Conservation (phyloP, 2,329 filamentous ascomycete genomes). For the Fonsecaea multimorphosa region DNA sequence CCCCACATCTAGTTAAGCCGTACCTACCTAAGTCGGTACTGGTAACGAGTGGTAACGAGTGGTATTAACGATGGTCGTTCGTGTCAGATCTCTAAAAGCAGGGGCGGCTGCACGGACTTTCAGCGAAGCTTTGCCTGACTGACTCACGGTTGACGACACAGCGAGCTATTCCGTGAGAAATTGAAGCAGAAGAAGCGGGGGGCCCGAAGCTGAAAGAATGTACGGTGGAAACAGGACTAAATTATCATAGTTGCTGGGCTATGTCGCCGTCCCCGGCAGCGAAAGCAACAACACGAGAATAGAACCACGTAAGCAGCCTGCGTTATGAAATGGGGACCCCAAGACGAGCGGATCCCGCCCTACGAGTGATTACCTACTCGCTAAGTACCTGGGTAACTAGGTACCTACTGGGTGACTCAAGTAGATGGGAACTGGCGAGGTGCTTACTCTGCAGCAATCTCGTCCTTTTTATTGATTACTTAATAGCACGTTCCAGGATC, state of each 20-base stretch:
- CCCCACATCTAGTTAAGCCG: neutral
- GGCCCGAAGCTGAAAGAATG: neutral
- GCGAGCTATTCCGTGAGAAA: neutral
- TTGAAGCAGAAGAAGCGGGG: neutral
- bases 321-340: constrained; percentile 7
- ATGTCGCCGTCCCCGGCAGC: neutral
- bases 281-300: neutral
- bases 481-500: neutral
- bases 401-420: too few species aligned
- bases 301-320: constrained; percentile 9
- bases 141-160: neutral
- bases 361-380: too few species aligned
- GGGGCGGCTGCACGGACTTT: neutral
- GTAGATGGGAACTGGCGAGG: neutral
- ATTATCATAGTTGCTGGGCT: neutral
- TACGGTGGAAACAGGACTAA: neutral
- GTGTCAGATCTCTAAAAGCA: constrained; percentile 8
- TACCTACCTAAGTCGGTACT: too few species aligned
- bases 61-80: too few species aligned
- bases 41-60: too few species aligned
- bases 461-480: constrained; percentile 1
- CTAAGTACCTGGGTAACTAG: too few species aligned
- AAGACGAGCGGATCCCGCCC: neutral
- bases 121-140: neutral
- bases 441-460: neutral